Evolutionary conservation across 345 rosid genomes (phyloP).

Genomic region (Clarkia xantiana): DNA sequence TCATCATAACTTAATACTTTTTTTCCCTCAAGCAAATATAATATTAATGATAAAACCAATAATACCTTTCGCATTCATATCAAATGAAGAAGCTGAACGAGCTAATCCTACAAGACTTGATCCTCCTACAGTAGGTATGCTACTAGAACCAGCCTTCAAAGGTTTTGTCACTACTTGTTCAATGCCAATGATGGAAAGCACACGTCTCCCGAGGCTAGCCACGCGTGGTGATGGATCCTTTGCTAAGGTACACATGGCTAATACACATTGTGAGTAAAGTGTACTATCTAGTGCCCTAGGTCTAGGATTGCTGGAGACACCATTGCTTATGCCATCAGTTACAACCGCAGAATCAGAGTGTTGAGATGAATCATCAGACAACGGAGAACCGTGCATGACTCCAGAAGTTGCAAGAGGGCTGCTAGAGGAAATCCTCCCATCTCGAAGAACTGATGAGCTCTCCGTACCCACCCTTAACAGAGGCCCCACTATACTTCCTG

Average conservation of each 20-base stretch:
- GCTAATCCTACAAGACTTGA: conserved; percentile 65
- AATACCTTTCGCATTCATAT: conserved; percentile 70
- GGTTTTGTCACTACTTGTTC: conserved; percentile 79
- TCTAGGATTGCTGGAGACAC: conserved; percentile 41
- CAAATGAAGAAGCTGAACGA: conserved; percentile 93
- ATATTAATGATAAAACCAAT: background rate
- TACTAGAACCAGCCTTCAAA: conserved; percentile 22
- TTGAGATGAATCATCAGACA: conserved; percentile 93
- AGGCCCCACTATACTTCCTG: conserved; percentile 51
- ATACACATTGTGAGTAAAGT: conserved; percentile 61
- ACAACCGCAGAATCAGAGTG: conserved; percentile 81
- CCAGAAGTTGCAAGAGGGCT: conserved; percentile 76
- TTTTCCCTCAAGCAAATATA: too few relatives aligned
- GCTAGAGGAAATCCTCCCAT: conserved; percentile 69
- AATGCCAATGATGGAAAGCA: conserved; percentile 81
- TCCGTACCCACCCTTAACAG: conserved; percentile 68
- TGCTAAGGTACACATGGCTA: conserved; percentile 75
- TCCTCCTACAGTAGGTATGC: conserved; percentile 27
- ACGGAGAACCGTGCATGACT: conserved; percentile 90
- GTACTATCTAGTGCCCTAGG: conserved; percentile 65
- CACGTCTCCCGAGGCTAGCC: conserved; percentile 66
- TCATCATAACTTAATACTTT: too few relatives aligned
- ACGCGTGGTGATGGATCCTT: conserved; percentile 93
- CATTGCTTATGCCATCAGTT: conserved; percentile 73
- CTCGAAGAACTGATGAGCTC: conserved; percentile 41